Conservation (phyloP, 139 green algal genomes). For the Chlorella sp. region DNA sequence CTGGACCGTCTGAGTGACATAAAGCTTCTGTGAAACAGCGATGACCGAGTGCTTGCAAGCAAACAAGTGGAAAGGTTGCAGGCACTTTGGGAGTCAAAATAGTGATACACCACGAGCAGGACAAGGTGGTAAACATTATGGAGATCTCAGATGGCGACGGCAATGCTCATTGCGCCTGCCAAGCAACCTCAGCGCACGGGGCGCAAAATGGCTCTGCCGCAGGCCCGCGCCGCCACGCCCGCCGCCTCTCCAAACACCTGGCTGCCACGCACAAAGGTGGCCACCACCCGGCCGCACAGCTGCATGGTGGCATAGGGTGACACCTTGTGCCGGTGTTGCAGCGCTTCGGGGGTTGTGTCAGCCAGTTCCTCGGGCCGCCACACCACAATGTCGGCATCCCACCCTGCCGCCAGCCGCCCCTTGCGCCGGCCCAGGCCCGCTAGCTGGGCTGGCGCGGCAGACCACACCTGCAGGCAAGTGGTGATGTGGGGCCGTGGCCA, state of each 20-base stretch:
- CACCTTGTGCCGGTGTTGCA: slow-evolving; percentile 79
- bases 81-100: no score
- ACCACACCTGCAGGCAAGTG: slow-evolving; percentile 42
- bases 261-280: slow-evolving; percentile 79
- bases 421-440: slow-evolving; percentile 67
- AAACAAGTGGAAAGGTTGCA: no score
- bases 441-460: slow-evolving; percentile 66
- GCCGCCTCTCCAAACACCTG: slow-evolving; percentile 54
- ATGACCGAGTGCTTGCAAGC: no score
- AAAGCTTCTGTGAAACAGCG: no score
- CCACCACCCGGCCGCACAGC: slow-evolving; percentile 70
- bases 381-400: slow-evolving; percentile 91
- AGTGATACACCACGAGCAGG: no score
- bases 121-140: no score
- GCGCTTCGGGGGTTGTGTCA: slow-evolving; percentile 56
- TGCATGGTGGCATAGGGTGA: slow-evolving; percentile 65
- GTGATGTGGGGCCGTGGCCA: no score
- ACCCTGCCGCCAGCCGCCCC: slow-evolving; percentile 69
- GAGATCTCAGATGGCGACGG: no score
- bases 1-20: no score
- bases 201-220: background rate
- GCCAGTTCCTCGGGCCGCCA: slow-evolving; percentile 78
- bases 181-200: no score
- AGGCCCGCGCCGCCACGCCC: slow-evolving; percentile 16
- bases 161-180: no score